These are phyloP conservation scores for Anthracocystis walkeri DNA, from an alignment of 1,284 basidiomycete species.

Conservation along the genomic window DNA sequence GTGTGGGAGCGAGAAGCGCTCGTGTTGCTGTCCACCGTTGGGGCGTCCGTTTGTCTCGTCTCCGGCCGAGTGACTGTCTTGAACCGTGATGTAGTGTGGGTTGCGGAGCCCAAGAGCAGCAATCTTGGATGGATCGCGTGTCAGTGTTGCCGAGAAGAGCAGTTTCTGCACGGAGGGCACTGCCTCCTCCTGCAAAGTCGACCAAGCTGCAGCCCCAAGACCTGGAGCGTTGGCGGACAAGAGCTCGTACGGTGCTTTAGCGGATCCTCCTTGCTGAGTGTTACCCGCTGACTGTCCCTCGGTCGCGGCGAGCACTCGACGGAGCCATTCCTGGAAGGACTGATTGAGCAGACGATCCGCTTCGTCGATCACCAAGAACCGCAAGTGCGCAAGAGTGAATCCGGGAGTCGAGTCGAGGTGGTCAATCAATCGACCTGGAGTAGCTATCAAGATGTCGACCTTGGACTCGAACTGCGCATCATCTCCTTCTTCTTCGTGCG, in stretches of 20 bases:
- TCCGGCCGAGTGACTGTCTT: slow-evolving; percentile 63
- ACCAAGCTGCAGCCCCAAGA: slow-evolving; percentile 21
- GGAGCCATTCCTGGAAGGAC: slow-evolving; percentile 92
- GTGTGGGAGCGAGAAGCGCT: slow-evolving; percentile 60
- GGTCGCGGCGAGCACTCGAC: slow-evolving; percentile 51
- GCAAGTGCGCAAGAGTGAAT: slow-evolving; percentile 91
- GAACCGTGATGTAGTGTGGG: slow-evolving; percentile 90
- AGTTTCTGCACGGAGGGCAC: slow-evolving; percentile 82
- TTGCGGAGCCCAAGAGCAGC: slow-evolving; percentile 81
- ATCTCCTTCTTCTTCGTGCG: slow-evolving; percentile 13
- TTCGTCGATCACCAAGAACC: slow-evolving; percentile 97
- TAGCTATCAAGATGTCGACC: slow-evolving; percentile 93
- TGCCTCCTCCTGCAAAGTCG: slow-evolving; percentile 37
- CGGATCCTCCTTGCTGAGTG: slow-evolving; percentile 1
- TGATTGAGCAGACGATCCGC: slow-evolving; percentile 94
- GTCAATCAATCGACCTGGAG: slow-evolving; percentile 93
- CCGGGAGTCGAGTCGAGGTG: slow-evolving; percentile 86
- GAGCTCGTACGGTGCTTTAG: slow-evolving; percentile 34
- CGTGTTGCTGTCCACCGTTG: slow-evolving; percentile 44
- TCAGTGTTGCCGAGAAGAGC: slow-evolving; percentile 95
- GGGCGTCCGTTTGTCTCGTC: slow-evolving; percentile 40
- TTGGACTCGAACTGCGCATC: slow-evolving; percentile 61
- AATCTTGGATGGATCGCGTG: slow-evolving; percentile 91
- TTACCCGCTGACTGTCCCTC: slow-evolving; percentile 9
- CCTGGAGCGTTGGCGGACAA: slow-evolving; percentile 11